Evolutionary conservation across 371 early-diverging fungal genomes (phyloP), one percentile per base, ranked within the genome.

Genomic region (Capniomyces stellatus): DNA sequence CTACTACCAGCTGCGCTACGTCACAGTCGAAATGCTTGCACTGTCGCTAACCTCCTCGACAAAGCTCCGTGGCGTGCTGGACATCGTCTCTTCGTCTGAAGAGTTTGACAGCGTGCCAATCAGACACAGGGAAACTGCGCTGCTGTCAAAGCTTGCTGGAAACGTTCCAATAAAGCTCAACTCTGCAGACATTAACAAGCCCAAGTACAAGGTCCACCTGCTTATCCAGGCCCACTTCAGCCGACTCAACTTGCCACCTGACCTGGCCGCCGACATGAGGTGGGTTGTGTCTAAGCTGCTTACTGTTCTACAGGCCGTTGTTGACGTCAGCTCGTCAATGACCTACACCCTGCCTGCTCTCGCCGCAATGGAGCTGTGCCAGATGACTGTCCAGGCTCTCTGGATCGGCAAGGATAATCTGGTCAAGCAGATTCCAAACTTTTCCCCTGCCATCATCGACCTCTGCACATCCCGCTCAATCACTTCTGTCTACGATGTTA

Each of bases 381-480:
- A 97, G 69, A 94, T 94, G 95, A 69, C 71, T 47, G 91, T 94
- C 10, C 95, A 95, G 73, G 93, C 95, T n/a, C 73, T 90, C 58
- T 94, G 96, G 96, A 86, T 91, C 64, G 75, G 78, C 18, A 91
- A 92, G 58, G 51, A 51, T 35, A 3, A 6, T n/a, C 43, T 63
- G 8, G 71, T 95, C 55, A 81, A 83, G 51, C 98, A 97, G 69
- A 64, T 97, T 12, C 98, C 98, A 39, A 83, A 83, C 66, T 73
- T 97, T 64, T 77, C 74, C 2, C 79, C 78, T 0, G 61, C 31
- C 29, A 44, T 79, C 18, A 79, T 92, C 64, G 74, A 76, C 51
- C 69, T 76, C 3, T 82, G 83, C 59, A 75, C 81, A 56, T 67
- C 66, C 19, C 57, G 67, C 25, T 78, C 73, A 0, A 83, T 89